These are phyloP conservation scores for Neurospora sp. DNA, from an alignment of 495 filamentous ascomycete species.

Conservation along the genomic window DNA sequence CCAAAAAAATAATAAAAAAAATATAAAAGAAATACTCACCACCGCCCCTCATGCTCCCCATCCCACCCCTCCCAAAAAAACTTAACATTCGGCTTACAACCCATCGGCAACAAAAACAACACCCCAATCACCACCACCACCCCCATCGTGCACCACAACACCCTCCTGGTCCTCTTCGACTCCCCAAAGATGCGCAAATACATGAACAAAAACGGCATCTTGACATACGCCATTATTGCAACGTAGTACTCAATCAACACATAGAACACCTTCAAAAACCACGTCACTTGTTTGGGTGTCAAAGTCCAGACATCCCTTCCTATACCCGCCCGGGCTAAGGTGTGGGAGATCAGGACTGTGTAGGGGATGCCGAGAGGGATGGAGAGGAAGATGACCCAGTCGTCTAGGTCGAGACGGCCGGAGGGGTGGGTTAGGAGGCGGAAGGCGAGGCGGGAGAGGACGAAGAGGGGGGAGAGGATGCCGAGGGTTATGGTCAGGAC, in stretches of 20 bases:
- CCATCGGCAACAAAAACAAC: not conserved
- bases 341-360: not conserved
- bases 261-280: not conserved
- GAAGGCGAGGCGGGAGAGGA: not conserved
- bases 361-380: not conserved
- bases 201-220: not conserved
- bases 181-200: not conserved
- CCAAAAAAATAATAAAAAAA: not conserved
- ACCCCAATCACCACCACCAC: not conserved
- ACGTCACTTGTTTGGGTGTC: not conserved
- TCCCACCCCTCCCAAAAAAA: not conserved
- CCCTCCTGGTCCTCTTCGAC: not conserved
- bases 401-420: not conserved
- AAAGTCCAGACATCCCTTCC: not conserved
- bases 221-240: not conserved
- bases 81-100: not conserved
- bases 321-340: not conserved
- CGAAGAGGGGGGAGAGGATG: not conserved
- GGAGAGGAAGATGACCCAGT: not conserved
- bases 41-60: not conserved
- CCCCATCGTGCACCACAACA: not conserved
- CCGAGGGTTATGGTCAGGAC: not conserved
- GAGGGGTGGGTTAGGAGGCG: not conserved
- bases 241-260: not conserved
- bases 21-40: not conserved